Base-by-base conservation (phyloP, 768 basidiomycete genomes). In the Phaffia australis region DNA sequence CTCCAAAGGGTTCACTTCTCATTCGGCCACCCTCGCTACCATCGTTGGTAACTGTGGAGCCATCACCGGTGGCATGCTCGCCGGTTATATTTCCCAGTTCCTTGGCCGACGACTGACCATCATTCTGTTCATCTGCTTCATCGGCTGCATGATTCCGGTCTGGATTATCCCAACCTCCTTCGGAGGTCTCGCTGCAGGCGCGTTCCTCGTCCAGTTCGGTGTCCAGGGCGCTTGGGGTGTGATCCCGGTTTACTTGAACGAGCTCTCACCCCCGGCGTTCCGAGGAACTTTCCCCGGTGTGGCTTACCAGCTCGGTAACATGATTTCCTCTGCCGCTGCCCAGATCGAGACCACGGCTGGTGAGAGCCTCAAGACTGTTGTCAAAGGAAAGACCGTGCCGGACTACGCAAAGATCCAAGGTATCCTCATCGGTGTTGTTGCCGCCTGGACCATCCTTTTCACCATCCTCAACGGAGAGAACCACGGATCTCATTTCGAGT, bases 251-350 rank as follows among this genome's bases (percentile, higher is more conserved):
- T 61, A 29, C 63, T 80, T 93, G 25, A 81, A 84, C 16, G 90
- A 94, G 76, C 81, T 90, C 77, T 87, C 87, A 0, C 91, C 91
- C 1, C 87, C 88, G 4, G 89, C 88, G 0, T 93, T 91, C 81
- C 81, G 91, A 65, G 87, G 89, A 3, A 87, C 87, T 1, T 91
- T 89, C 80, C 87, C 87, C 49, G 89, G 89, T 66, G 83, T 89
- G 0, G 83, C 86, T 2, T 92, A 91, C 76, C 89, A 73, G 49
- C 69, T 76, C 63, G 75, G 75, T 60, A 76, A 83, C 77, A 83
- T 83, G 82, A 80, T 87, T 18, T 86, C 85, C 0, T 82, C 84
- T 0, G 86, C 87, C 7, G 85, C 85, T 0, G 83, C 87, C 0
- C 87, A 89, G 72, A 88, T 91, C 66, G 88, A 89, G 81, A 82